Conservation (phyloP, 2,329 filamentous ascomycete genomes). For the Diplodia mutila region DNA sequence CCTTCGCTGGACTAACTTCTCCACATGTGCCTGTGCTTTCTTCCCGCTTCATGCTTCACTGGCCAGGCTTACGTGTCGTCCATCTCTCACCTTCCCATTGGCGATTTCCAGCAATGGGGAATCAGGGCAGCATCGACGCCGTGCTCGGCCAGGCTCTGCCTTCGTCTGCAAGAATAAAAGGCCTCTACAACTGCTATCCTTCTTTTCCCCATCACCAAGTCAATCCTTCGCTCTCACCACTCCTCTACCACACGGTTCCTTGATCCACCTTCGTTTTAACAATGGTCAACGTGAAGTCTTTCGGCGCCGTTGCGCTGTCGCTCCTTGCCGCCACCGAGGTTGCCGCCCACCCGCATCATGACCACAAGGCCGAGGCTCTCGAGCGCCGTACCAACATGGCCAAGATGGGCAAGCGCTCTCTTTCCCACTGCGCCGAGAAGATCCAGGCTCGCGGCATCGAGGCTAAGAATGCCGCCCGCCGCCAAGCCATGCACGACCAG, state of each 20-base stretch:
- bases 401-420: constrained; percentile 24
- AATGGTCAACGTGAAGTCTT: constrained; percentile 24
- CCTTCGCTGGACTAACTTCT: not conserved
- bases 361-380: constrained; percentile 40
- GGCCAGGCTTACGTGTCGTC: constrained; percentile 13
- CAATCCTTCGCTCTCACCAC: not conserved
- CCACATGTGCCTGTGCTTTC: constrained; percentile 13
- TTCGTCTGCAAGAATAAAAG: not conserved
- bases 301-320: constrained; percentile 31
- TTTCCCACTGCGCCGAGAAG: constrained; percentile 47
- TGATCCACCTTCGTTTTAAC: not conserved
- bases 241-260: not conserved
- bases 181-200: not conserved
- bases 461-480: constrained; percentile 47
- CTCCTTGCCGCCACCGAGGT: constrained; percentile 35
- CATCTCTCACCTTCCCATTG: constrained; percentile 4
- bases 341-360: constrained; percentile 46
- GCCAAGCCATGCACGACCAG: constrained; percentile 44
- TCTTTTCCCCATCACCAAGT: not conserved
- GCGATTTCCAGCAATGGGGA: not conserved
- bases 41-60: not conserved
- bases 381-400: constrained; percentile 42
- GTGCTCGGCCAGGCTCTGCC: not conserved
- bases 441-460: constrained; percentile 47
- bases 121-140: not conserved